phyloP scores from a whole-genome alignment of 352 stramenopile genomes.

The Phytopythium ostracodes region DNA sequence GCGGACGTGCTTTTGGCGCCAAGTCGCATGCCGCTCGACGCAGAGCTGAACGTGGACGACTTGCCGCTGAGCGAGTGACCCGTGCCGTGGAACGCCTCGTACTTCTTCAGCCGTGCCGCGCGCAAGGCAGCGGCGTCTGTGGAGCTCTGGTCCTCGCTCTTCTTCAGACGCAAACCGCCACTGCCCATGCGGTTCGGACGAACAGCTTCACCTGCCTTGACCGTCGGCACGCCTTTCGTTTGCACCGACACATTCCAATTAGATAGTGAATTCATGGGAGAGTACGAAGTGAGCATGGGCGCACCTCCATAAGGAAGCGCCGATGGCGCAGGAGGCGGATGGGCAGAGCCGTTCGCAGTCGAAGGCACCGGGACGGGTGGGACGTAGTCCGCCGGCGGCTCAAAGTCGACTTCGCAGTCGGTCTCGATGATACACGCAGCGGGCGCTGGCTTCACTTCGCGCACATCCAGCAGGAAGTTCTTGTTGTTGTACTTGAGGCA shows the following conservation, averaged over 20 bases:
- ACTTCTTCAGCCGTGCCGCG: slow-evolving; percentile 68
- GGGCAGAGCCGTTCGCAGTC: slow-evolving; percentile 6
- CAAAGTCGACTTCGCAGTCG: slow-evolving; percentile 99
- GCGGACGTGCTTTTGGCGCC: slow-evolving; percentile 11
- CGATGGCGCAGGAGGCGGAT: slow-evolving; percentile 33
- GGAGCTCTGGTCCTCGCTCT: slow-evolving; percentile 40
- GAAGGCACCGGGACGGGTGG: slow-evolving; percentile 31
- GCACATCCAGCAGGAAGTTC: slow-evolving; percentile 98
- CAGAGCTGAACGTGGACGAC: slow-evolving; percentile 25
- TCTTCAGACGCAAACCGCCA: slow-evolving; percentile 70
- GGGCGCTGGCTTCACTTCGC: slow-evolving; percentile 94
- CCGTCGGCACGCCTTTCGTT: slow-evolving; percentile 50
- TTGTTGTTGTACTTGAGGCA: slow-evolving; percentile 99
- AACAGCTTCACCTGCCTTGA: slow-evolving; percentile 43
- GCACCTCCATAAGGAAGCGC: slow-evolving; percentile 64
- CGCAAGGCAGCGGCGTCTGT: slow-evolving; percentile 68
- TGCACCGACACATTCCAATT: background rate
- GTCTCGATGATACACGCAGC: slow-evolving; percentile 99
- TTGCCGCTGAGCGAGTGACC: slow-evolving; percentile 67
- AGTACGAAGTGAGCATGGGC: slow-evolving; percentile 3
- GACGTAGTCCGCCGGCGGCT: slow-evolving; percentile 89
- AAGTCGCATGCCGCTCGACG: slow-evolving; percentile 16
- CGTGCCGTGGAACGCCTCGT: slow-evolving; percentile 82
- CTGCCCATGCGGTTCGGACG: slow-evolving; percentile 25
- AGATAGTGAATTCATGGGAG: slow-evolving; percentile 8